phyloP scores from a whole-genome alignment of 2,329 filamentous ascomycete genomes.

The Pyricularia sp. region DNA sequence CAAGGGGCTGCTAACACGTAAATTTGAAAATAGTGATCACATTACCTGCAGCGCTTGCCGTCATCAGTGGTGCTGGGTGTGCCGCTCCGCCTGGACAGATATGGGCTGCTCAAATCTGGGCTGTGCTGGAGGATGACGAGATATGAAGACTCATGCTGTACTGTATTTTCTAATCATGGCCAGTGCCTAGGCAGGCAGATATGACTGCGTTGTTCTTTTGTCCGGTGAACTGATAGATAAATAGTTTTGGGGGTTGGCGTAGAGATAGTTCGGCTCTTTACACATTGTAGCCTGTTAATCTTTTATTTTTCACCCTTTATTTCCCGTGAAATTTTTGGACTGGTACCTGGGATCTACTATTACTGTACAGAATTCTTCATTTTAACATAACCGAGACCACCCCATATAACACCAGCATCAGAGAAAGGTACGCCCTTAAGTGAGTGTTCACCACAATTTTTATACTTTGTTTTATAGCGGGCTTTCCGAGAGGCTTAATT shows the following conservation, averaged over 20 bases:
- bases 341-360: background rate
- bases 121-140: slow-evolving; percentile 9
- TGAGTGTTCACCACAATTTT: background rate
- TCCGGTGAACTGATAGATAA: background rate
- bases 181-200: background rate
- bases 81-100: background rate
- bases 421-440: background rate
- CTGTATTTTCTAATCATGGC: background rate
- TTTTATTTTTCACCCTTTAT: background rate
- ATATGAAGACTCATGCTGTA: background rate
- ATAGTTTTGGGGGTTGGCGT: background rate
- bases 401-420: background rate
- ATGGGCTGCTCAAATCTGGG: background rate
- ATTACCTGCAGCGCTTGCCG: slow-evolving; percentile 13
- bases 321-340: background rate
- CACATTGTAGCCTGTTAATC: background rate
- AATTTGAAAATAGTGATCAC: background rate
- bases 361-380: background rate
- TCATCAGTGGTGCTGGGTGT: background rate
- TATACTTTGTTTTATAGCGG: background rate
- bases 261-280: background rate
- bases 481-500: background rate
- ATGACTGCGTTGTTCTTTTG: background rate
- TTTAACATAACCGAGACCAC: background rate
- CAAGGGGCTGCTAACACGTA: background rate